Conservation (phyloP, 768 basidiomycete species). For the Suillus alpinus region DNA sequence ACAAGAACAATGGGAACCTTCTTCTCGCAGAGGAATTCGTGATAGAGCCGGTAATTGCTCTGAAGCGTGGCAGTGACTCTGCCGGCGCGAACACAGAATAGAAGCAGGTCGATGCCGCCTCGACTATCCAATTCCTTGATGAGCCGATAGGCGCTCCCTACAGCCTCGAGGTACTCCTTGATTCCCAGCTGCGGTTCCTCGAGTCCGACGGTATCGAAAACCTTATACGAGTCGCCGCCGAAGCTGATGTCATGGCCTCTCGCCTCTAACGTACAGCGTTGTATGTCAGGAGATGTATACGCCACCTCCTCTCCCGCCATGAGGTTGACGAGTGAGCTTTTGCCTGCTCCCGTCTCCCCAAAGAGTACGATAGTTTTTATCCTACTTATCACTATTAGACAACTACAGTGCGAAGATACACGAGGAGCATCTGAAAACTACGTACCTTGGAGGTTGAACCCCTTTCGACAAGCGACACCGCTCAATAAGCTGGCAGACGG, state of each 20-base stretch:
- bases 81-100: constrained; percentile 15
- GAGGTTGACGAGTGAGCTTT: constrained; percentile 37
- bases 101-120: constrained; percentile 16
- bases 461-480: not conserved
- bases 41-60: constrained; percentile 14
- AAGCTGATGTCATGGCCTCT: not conserved
- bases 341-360: constrained; percentile 15
- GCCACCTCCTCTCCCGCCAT: constrained; percentile 11
- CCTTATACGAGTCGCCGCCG: not conserved
- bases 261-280: not conserved
- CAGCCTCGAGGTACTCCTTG: not conserved
- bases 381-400: not conserved
- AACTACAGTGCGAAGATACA: too few relatives aligned
- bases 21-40: constrained; percentile 11
- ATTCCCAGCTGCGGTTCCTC: constrained; percentile 4
- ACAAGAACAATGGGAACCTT: constrained; percentile 23
- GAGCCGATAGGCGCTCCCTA: not conserved
- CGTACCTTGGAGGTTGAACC: not conserved
- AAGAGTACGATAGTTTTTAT: constrained; percentile 1
- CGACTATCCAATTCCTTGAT: not conserved
- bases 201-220: constrained; percentile 21
- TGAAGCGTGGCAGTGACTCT: constrained; percentile 5
- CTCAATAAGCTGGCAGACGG: constrained; percentile 4
- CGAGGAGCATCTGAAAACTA: not conserved
- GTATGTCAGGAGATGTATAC: not conserved